Evolutionary conservation across 768 basidiomycete species (phyloP).

Genomic region (Kwoniella dendrophila): DNA sequence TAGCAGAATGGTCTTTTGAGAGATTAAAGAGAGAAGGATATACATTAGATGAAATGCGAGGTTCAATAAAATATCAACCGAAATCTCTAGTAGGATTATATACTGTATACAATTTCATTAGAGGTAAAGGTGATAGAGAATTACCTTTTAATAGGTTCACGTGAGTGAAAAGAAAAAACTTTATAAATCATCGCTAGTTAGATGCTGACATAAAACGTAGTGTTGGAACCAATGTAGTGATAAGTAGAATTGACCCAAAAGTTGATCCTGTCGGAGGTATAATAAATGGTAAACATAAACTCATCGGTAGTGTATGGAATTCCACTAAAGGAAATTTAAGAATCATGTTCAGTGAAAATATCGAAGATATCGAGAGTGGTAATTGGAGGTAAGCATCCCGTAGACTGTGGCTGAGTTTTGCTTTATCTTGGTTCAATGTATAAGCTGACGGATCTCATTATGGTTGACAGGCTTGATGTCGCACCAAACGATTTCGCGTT

Average conservation of each 20-base stretch:
- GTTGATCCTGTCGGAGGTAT: constrained; percentile 57
- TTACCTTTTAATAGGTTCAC: constrained; percentile 72
- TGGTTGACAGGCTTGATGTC: constrained; percentile 63
- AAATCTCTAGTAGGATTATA: constrained; percentile 3
- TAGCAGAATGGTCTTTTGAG: constrained; percentile 68
- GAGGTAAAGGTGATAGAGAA: constrained; percentile 63
- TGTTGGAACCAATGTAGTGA: constrained; percentile 69
- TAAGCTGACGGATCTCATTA: neutral
- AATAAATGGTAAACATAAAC: constrained; percentile 54
- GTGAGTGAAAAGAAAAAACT: constrained; percentile 58
- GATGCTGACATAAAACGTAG: constrained; percentile 57
- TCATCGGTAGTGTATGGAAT: constrained; percentile 36
- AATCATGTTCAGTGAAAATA: constrained; percentile 31
- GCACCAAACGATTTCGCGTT: constrained; percentile 69
- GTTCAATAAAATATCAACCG: constrained; percentile 32
- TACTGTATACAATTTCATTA: constrained; percentile 61
- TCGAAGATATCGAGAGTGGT: constrained; percentile 26
- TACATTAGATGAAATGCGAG: constrained; percentile 66
- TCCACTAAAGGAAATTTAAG: constrained; percentile 30
- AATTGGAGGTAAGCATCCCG: constrained; percentile 51
- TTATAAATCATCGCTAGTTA: neutral
- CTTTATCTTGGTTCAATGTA: neutral
- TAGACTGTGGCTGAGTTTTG: neutral
- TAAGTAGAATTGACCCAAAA: constrained; percentile 69
- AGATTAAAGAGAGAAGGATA: constrained; percentile 72